Evolutionary conservation across 1,284 basidiomycete genomes (phyloP).

Genomic region (Sanghuangporus baumii): DNA sequence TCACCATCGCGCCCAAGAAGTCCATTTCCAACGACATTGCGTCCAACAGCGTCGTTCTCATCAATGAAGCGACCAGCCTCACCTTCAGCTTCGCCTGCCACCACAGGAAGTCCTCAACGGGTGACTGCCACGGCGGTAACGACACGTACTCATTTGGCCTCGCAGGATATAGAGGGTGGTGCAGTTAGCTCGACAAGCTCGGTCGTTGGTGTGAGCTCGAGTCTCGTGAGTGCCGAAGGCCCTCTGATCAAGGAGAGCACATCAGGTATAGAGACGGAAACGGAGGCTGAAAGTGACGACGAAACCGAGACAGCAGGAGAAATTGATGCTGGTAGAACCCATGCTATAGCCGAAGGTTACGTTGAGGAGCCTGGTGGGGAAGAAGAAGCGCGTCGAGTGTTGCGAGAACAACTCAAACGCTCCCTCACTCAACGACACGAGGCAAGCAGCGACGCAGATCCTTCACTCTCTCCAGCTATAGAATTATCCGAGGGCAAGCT

Average conservation of each 20-base stretch:
- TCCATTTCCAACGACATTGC: conserved; percentile 7
- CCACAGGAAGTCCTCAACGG: conserved; percentile 2
- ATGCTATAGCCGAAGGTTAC: conserved; percentile 37
- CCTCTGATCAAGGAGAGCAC: conserved; percentile 61
- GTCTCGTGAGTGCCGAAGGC: conserved; percentile 45
- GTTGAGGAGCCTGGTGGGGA: conserved; percentile 36
- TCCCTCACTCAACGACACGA: conserved; percentile 49
- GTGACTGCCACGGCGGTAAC: conserved; percentile 9
- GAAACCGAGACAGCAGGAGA: conserved; percentile 47
- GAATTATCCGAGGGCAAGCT: not conserved
- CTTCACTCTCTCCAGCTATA: not conserved
- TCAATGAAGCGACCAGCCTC: not conserved
- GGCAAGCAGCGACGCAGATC: conserved; percentile 22
- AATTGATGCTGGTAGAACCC: conserved; percentile 41
- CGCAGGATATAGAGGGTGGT: not conserved
- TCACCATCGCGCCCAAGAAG: not conserved
- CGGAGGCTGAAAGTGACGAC: conserved; percentile 46
- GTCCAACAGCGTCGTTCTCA: conserved; percentile 6
- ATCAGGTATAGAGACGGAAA: conserved; percentile 47
- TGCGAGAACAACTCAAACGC: conserved; percentile 64
- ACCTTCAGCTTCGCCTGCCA: not conserved
- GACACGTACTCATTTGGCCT: not conserved
- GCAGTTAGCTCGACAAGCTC: conserved; percentile 35
- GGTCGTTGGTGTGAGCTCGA: conserved; percentile 61
- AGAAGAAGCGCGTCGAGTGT: conserved; percentile 54